These are phyloP conservation scores for Serendipita sp. DNA, from an alignment of 768 basidiomycete species.

Conservation along the genomic window DNA sequence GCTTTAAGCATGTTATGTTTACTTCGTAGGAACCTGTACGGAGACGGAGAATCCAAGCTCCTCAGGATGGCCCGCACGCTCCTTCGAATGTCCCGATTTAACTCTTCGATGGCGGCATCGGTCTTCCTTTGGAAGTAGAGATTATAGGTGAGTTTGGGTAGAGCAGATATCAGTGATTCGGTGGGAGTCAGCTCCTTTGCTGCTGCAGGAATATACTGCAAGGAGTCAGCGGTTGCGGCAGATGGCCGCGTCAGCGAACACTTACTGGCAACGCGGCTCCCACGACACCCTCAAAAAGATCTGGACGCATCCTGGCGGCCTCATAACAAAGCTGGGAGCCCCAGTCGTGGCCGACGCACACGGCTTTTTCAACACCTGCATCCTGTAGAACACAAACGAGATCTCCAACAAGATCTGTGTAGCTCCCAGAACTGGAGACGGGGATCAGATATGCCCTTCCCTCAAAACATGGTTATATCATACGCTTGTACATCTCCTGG, in stretches of 20 bases:
- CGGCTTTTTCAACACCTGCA: conserved; percentile 30
- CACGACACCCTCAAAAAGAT: conserved; percentile 41
- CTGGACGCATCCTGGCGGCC: conserved; percentile 50
- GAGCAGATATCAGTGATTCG: conserved; percentile 22
- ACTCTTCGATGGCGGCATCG: conserved; percentile 32
- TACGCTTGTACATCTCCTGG: conserved; percentile 46
- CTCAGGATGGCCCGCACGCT: conserved; percentile 42
- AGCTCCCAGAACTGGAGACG: conserved; percentile 17
- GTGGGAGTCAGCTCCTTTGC: conserved; percentile 32
- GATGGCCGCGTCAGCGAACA: neutral
- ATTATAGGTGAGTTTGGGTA: conserved; percentile 45
- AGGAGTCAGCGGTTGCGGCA: neutral
- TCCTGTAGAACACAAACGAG: conserved; percentile 44
- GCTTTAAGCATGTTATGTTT: conserved; percentile 34
- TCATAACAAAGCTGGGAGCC: conserved; percentile 47
- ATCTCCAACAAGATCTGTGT: conserved; percentile 47
- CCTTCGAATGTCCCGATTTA: conserved; percentile 39
- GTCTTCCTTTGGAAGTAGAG: conserved; percentile 41
- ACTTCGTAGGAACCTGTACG: conserved; percentile 36
- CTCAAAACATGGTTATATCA: conserved; percentile 16
- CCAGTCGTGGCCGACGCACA: conserved; percentile 74
- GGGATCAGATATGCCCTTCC: neutral
- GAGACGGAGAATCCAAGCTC: conserved; percentile 38
- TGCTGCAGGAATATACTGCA: conserved; percentile 43
- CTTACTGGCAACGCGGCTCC: conserved; percentile 47